Base-by-base conservation (phyloP, 73 alveolate genomes). In the Paramecium bursaria region DNA sequence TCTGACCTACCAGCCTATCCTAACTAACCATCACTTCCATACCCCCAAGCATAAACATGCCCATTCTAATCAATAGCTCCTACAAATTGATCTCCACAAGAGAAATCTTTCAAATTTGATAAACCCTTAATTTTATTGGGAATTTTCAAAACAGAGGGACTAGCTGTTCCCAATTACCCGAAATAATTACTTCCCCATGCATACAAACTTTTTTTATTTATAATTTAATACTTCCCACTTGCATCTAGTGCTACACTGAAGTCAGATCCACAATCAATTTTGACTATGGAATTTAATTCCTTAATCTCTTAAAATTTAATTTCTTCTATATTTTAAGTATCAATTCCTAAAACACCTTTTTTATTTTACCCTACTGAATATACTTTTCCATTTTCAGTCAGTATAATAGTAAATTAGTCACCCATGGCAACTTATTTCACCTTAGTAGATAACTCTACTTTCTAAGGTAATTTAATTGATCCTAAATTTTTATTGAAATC, bases 21-120 rank as follows among this genome's bases (percentile, higher is more conserved):
- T 60, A 79, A 54, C 42, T 79, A 33, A 26, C 89, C 89, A 79
- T 79, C 89, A 17, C 89, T 82, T 21, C 89, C 82, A 11, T 25
- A 79, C 17, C 89, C 89, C 89, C 89, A 79, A 54, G 89, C 54
- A 51, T 79, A 79, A 21, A 79, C 50, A 3, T 42, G 23, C 19
- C 73, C 74, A 7, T 79, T 39, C 39, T 3, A 1, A 79, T 46
- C 46, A 2, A 79, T 22, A 7, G 75, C 76, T 11, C 51, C 61
- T 39, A 17, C 46, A 7, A 79, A 52, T 7, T 79, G 25, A 7
- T 42, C 76, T 3, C 76, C 76, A 42, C 74, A 17, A 19, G 82
- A 67, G 17, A 67, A 67, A 21, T 67, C 26, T 42, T 67, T 67
- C 1, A 67, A 39, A 21, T 67, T 39, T 19, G 82, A 57, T 17